Evolutionary conservation across 495 filamentous ascomycete genomes (phyloP), one percentile per base, ranked within the genome.

Genomic region (Lepidopterella palustris): DNA sequence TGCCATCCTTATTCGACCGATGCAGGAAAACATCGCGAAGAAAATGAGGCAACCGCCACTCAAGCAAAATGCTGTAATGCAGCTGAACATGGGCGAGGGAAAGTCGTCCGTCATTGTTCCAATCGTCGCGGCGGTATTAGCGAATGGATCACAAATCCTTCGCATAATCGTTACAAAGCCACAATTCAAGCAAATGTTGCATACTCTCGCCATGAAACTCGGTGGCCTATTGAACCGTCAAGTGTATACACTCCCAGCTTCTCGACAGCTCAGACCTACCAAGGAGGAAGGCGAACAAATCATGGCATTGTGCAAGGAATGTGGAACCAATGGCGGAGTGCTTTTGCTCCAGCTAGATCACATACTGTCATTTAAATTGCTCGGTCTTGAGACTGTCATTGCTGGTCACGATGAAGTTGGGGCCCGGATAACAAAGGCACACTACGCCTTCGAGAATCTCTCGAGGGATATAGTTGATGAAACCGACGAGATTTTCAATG

Each of bases 381-480:
- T 74, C 23, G 79, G 78, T 3, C 65, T 76, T 25, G 77, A 82
- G 63, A 20, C 70, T 82, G 1, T 69, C 71, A 1, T 51, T 59
- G 10, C 77, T 82, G 71, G 70, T 77, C 42, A n/a, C n/a, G n/a
- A n/a, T n/a, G 66, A 61, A 23, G 68, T 78, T 4, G 78, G 84
- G 58, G 50, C 39, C 3, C 82, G 80, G 80, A 45, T 84, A 68
- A 73, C 20, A 18, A 57, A 0, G 59, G 59, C 24, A 76, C 69
- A 28, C 25, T 74, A 79, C n/a, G n/a, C n/a, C n/a, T n/a, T n/a
- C n/a, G n/a, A n/a, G n/a, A n/a, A n/a, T n/a, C n/a, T n/a, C n/a
- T n/a, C n/a, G n/a, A n/a, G n/a, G n/a, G 82, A 85, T 66, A 68
- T 85, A 0, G 63, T 85, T 0, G 82, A 85, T 62, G 82, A 85